Evolutionary conservation across 345 rosid genomes (phyloP), one percentile per base, ranked within the genome.

Genomic region (Murraya paniculata): DNA sequence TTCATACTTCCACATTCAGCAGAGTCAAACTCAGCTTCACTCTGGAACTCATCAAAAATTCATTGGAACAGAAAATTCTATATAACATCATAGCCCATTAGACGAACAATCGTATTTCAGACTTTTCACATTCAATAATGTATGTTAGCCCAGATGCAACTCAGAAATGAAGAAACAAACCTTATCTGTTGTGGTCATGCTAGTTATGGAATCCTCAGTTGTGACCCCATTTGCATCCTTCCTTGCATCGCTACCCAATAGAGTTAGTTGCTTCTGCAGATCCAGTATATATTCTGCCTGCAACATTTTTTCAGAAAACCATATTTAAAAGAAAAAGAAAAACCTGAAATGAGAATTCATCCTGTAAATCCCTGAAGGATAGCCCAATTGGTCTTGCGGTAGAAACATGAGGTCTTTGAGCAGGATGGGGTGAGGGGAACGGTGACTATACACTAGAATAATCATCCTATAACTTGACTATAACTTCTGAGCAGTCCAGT

Each of bases 261-360:
- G 83, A 53, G 97, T 93, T 76, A 96, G 89, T 80, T 94, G 97
- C 87, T 96, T 94, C 84, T 96, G 99, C 82, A 96, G 83, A 82
- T 91, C 94, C 65, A 94, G 91, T 74, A 94, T 91, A 77, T 85
- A 80, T 75, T 88, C 97, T 3, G 98, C 98, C 98, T 94, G 90
- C 73, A 86, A 66, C 62, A 72, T 72, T 69, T 48, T 75, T 61
- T 45, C 58, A 45, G 68, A 62, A 73, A 38, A 7, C 77, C 18
- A 9, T 45, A 45, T 7, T 39, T 39, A n/a, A 13, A 60, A 74
- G 35, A 1, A 62, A 61, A 39, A 9, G 38, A 50, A 41, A 21
- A 73, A 4, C 25, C 28, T 41, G 39, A 11, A 27, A 28, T 14
- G 35, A 75, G 41, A 5, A 53, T 16, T 53, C 57, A 53, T 18